Conservation (phyloP, 108 stramenopile genomes). For the Nannochloropsis oceanica region DNA sequence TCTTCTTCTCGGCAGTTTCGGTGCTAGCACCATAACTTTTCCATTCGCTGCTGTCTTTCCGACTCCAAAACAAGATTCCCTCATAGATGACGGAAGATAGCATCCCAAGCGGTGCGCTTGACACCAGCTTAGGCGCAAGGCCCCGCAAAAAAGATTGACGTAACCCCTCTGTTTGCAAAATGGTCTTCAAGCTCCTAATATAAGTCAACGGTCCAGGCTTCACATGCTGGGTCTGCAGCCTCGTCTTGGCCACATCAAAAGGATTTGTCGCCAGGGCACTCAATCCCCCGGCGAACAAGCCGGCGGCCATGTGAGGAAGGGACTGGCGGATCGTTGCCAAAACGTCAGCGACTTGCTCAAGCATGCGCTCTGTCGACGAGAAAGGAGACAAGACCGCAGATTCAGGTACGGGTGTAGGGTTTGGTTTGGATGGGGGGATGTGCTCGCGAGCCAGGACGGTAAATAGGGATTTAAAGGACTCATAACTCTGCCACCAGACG, state of each 20-base stretch:
- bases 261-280: slow-evolving; percentile 81
- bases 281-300: slow-evolving; percentile 64
- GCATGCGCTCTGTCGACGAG: background rate
- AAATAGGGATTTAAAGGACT: background rate
- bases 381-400: background rate
- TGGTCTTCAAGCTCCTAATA: background rate
- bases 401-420: background rate
- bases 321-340: background rate
- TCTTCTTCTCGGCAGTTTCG: background rate
- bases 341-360: background rate
- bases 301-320: slow-evolving; percentile 45
- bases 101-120: background rate
- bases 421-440: background rate
- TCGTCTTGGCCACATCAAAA: slow-evolving; percentile 90
- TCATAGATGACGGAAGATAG: background rate
- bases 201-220: background rate
- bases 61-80: background rate
- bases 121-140: background rate
- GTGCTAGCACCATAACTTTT: background rate
- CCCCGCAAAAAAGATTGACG: background rate
- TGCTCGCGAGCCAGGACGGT: background rate
- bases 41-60: background rate
- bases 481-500: background rate
- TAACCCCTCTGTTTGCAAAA: background rate
- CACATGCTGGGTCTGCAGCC: slow-evolving; percentile 40